A percentile compares a stretch with the other conserved stretches of the same genome.
phyloP scores from a whole-genome alignment of 352 stramenopile species.

The Globisporangium polare region DNA sequence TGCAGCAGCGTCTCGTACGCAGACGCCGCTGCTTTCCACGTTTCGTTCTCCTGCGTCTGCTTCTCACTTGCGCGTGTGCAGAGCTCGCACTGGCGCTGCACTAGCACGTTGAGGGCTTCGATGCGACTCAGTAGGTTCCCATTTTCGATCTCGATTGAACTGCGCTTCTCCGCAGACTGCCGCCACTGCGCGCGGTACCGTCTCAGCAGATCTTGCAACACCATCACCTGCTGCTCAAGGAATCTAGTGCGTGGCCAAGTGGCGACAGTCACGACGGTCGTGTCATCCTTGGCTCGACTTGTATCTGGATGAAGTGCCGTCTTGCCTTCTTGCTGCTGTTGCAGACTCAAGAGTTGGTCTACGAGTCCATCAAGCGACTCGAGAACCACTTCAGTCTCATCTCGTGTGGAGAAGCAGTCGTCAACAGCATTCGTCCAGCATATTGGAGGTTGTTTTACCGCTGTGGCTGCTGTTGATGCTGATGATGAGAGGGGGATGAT shows the following conservation, averaged over 20 bases:
- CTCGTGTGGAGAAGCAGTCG: slow-evolving; percentile 36
- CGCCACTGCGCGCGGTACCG: slow-evolving; percentile 53
- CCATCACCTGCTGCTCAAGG: slow-evolving; percentile 42
- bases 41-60: slow-evolving; percentile 26
- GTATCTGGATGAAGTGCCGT: not conserved
- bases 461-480: not conserved
- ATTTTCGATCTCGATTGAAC: slow-evolving; percentile 37
- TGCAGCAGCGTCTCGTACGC: slow-evolving; percentile 42
- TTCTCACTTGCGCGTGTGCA: slow-evolving; percentile 27
- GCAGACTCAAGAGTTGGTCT: slow-evolving; percentile 43
- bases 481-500: not conserved
- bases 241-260: slow-evolving; percentile 30
- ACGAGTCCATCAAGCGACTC: slow-evolving; percentile 35
- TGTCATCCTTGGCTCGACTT: slow-evolving; percentile 1
- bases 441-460: slow-evolving; percentile 11
- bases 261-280: slow-evolving; percentile 18
- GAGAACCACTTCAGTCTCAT: slow-evolving; percentile 47
- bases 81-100: slow-evolving; percentile 25
- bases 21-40: slow-evolving; percentile 39
- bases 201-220: slow-evolving; percentile 47
- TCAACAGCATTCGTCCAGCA: slow-evolving; percentile 19
- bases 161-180: slow-evolving; percentile 24
- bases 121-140: slow-evolving; percentile 33
- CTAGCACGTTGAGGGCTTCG: slow-evolving; percentile 26
- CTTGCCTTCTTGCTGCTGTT: slow-evolving; percentile 24